Base-by-base conservation (phyloP, 345 rosid species). In the Euphorbia tirucalli region DNA sequence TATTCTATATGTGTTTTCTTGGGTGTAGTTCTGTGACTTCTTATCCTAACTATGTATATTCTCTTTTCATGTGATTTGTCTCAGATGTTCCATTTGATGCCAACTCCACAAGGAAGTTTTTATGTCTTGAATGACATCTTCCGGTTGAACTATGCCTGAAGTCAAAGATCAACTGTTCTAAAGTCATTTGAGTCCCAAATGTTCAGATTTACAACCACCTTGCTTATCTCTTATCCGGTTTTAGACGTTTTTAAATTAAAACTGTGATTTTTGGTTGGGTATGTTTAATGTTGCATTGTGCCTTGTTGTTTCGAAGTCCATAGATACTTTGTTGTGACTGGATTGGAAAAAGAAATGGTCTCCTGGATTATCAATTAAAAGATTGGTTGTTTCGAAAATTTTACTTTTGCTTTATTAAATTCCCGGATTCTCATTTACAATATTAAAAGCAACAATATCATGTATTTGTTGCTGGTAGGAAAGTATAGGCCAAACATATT, bases 31-130 rank as follows among this genome's bases (percentile, higher is more conserved):
- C 11, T 6, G 8, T 32, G 30, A 30, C 43, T 7, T 37, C 5
- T 24, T 54, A 13, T 46, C 18, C 69, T 78, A 31, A 66, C 80
- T 19, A 18, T n/a, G n/a, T 7, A 35, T 21, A 19, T 10, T 46
- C 44, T 25, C 3, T 61, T 68, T 28, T 16, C 4, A n/a, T 83
- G 18, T 13, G 59, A 75, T 74, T 55, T 83, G 71, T 65, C 71
- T 0, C 88, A 95, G 97, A 87, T 95, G 99, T 95, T 95, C 81
- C 99, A 95, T 76, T 86, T 95, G 93, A 95, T 95, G 92, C 97
- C 99, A 22, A 88, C 96, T 21, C 87, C 95, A 37, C 96, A 88
- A 78, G 97, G 99, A 82, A 89, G 92, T 90, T 92, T 84, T 74
- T 92, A 88, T 61, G 99, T 95, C 79, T 80, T 79, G 68, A 95